Base-by-base conservation (phyloP, 164 flowering plant genomes). In the Dillenia suffruticosa region DNA sequence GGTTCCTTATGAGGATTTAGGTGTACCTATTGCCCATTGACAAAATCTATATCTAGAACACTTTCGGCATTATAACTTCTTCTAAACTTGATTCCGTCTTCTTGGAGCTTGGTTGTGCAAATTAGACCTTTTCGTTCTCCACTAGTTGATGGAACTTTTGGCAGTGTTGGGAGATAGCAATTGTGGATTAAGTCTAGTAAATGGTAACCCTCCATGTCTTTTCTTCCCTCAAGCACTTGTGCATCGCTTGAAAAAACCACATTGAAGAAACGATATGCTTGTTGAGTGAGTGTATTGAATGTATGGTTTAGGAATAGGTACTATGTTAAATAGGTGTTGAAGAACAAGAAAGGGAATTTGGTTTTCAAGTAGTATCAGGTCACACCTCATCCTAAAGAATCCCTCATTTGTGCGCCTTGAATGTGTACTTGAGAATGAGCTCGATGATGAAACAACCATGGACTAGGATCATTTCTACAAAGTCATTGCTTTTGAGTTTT, bases 281-380 rank as follows among this genome's bases (percentile, higher is more conserved):
- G 74, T 54, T 54, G 58, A 3, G 74, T 74, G 10, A 70, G 62
- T 8, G 52, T 48, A 32, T 32, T 32, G 40, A 32, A 80, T 72
- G 45, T 57, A 66, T 51, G 66, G 74, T 1, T 75, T 63, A 8
- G 64, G 74, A 12, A 62, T 48, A 15, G 74, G 67, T 5, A 73
- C 46, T 59, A 79, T 49, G 9, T 72, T 78, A 6, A 80, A 63
- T 0, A 83, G 58, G 10, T 64, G 56, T 55, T 75, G 69, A 6
- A 83, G 72, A 10, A 83, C 61, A 46, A 79, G 72, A 1, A 80
- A 66, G 5, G 87, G 84, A 9, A 81, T 40, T 64, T 85, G 90
- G 51, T 85, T 85, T 63, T 83, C 90, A 40, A 85, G 75, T 72
- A 85, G 68, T 43, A 85, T 70, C 74, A 83, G 58, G 66, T 85